phyloP scores from a whole-genome alignment of 2,329 filamentous ascomycete genomes.

The Pyricularia sp. region DNA sequence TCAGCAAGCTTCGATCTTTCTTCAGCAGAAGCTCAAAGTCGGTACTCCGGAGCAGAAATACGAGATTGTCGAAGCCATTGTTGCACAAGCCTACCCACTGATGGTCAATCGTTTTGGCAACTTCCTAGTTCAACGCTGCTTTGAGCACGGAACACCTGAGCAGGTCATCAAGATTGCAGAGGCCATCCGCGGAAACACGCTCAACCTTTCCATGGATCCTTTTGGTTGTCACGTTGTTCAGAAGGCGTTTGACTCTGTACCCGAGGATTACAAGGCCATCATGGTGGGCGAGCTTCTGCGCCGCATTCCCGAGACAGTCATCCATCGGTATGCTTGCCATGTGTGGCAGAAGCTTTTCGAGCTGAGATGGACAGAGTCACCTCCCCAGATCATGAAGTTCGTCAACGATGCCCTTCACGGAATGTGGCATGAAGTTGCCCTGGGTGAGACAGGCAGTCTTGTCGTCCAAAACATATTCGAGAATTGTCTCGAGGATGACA shows the following conservation, averaged over 20 bases:
- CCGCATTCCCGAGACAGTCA: constrained; percentile 92
- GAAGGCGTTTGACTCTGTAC: constrained; percentile 96
- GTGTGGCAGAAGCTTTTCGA: constrained; percentile 99
- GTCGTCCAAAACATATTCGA: constrained; percentile 99
- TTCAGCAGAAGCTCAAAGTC: constrained; percentile 98
- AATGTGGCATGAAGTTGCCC: constrained; percentile 98
- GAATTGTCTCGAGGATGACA: constrained; percentile 97
- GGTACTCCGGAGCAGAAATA: constrained; percentile 93
- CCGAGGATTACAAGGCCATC: constrained; percentile 93
- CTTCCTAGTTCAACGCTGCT: constrained; percentile 96
- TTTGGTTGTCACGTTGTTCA: constrained; percentile 98
- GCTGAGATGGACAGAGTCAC: constrained; percentile 87
- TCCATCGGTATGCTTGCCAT: constrained; percentile 97
- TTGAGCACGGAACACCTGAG: constrained; percentile 92
- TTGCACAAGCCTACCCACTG: constrained; percentile 84
- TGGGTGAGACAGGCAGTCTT: constrained; percentile 93
- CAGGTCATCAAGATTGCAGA: constrained; percentile 93
- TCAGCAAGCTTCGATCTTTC: constrained; percentile 96
- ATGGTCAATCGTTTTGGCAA: constrained; percentile 99
- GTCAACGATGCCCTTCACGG: constrained; percentile 91
- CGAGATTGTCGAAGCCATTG: constrained; percentile 93
- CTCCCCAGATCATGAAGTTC: constrained; percentile 96
- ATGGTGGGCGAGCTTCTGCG: constrained; percentile 98
- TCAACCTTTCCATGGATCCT: constrained; percentile 94
- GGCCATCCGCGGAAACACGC: constrained; percentile 85